phyloP scores from a whole-genome alignment of 371 early-diverging fungal species.

The Massospora cicadina region DNA sequence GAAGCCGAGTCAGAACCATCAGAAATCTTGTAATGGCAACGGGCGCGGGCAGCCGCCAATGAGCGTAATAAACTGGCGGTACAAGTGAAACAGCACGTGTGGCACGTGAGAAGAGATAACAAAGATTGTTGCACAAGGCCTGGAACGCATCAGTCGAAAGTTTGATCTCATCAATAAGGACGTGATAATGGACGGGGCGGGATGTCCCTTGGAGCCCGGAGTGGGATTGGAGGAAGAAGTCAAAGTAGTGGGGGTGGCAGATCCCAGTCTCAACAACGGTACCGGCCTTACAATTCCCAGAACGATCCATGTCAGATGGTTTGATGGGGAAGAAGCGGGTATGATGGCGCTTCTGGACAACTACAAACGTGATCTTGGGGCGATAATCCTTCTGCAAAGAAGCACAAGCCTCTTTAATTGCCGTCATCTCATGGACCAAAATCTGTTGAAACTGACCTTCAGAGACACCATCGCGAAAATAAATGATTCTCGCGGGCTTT shows the following conservation, averaged over 20 bases:
- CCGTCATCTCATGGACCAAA: conserved; percentile 53
- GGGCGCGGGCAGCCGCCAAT: conserved; percentile 63
- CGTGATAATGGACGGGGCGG: conserved; percentile 67
- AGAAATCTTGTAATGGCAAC: conserved; percentile 45
- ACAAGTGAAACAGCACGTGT: conserved; percentile 62
- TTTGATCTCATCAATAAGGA: conserved; percentile 55
- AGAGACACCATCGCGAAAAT: conserved; percentile 88
- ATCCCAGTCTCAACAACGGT: conserved; percentile 80
- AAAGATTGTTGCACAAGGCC: conserved; percentile 53
- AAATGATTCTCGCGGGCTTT: conserved; percentile 74
- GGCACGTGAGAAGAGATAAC: conserved; percentile 65
- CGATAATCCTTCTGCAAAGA: conserved; percentile 42
- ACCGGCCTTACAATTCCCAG: conserved; percentile 72
- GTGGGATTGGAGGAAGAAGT: conserved; percentile 80
- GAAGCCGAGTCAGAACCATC: too few relatives aligned
- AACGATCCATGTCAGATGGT: conserved; percentile 29
- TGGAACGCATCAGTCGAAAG: conserved; percentile 48
- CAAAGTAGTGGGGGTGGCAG: conserved; percentile 66
- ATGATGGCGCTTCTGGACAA: conserved; percentile 95
- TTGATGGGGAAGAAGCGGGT: conserved; percentile 77
- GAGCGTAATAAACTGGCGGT: conserved; percentile 70
- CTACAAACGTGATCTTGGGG: conserved; percentile 64
- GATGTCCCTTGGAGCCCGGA: conserved; percentile 66
- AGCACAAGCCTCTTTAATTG: conserved; percentile 57
- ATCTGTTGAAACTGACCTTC: conserved; percentile 80